Evolutionary conservation across 2,329 filamentous ascomycete genomes (phyloP).

Genomic region (Microascus cirrosus): DNA sequence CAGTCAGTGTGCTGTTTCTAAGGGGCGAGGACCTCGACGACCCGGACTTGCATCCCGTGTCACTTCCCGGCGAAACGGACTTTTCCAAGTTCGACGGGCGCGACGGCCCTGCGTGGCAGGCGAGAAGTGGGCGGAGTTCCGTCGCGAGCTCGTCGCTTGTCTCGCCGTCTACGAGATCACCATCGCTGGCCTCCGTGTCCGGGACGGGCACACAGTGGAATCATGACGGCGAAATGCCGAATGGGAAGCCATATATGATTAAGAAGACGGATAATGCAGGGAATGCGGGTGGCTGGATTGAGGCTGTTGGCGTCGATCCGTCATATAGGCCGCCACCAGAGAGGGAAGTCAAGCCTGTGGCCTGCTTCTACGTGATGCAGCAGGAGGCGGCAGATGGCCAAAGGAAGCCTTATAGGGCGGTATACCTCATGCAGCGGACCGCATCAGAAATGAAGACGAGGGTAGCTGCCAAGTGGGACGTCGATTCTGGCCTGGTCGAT

Average conservation of each 20-base stretch:
- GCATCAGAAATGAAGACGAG: slow-evolving; percentile 61
- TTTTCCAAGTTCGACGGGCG: slow-evolving; percentile 16
- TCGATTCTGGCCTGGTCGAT: slow-evolving; percentile 62
- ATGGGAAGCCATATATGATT: slow-evolving; percentile 35
- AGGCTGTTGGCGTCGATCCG: slow-evolving; percentile 81
- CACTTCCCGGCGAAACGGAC: slow-evolving; percentile 51
- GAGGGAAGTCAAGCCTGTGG: slow-evolving; percentile 58
- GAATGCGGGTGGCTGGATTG: slow-evolving; percentile 71
- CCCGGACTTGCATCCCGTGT: slow-evolving; percentile 67
- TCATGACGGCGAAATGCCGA: slow-evolving; percentile 9
- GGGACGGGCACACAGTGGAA: slow-evolving; percentile 39
- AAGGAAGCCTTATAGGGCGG: slow-evolving; percentile 57
- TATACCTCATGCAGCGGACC: slow-evolving; percentile 74
- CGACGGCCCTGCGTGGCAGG: slow-evolving; percentile 38
- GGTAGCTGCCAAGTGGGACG: slow-evolving; percentile 67
- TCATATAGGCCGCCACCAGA: slow-evolving; percentile 72
- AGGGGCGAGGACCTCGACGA: slow-evolving; percentile 70
- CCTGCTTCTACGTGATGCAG: slow-evolving; percentile 75
- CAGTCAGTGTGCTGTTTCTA: slow-evolving; percentile 67
- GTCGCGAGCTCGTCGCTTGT: slow-evolving; percentile 50
- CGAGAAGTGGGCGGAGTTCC: slow-evolving; percentile 42
- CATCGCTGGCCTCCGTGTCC: slow-evolving; percentile 48
- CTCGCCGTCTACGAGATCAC: slow-evolving; percentile 55
- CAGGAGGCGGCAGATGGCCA: slow-evolving; percentile 26
- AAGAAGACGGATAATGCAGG: slow-evolving; percentile 46